Conservation (phyloP, 306 rosid genomes). For the Citrullus mucosospermus region DNA sequence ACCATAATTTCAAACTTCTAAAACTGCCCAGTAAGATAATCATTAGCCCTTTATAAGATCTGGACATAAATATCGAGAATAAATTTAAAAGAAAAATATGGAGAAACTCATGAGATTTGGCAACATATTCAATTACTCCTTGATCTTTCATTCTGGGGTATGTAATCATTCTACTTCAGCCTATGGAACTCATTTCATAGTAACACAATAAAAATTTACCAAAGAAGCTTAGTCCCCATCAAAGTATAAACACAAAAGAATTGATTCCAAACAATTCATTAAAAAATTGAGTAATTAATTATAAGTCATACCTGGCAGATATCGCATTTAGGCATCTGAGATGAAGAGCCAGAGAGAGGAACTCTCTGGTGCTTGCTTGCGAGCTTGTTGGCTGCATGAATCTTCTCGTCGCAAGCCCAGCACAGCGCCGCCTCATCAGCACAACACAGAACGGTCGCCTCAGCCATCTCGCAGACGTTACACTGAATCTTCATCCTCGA, state of each 20-base stretch:
- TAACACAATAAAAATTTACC: neutral
- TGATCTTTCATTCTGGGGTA: neutral
- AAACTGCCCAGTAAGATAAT: neutral
- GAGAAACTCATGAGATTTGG: neutral
- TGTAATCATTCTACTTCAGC: neutral
- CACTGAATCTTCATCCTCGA: constrained; percentile 90
- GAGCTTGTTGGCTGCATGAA: constrained; percentile 92
- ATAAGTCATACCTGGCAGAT: constrained; percentile 60
- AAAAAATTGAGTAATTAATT: neutral
- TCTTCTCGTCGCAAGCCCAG: constrained; percentile 78
- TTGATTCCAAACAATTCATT: neutral
- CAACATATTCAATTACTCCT: neutral
- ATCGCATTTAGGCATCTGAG: constrained; percentile 85
- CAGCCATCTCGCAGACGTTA: constrained; percentile 78
- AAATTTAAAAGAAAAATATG: neutral
- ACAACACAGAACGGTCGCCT: constrained; percentile 84
- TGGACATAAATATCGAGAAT: neutral
- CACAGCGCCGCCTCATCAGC: constrained; percentile 97
- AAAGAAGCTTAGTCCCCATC: neutral
- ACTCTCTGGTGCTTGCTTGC: constrained; percentile 90
- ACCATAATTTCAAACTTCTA: neutral
- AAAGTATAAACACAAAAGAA: neutral
- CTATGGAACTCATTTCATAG: neutral
- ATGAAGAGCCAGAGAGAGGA: constrained; percentile 47
- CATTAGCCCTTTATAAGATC: neutral